Evolutionary conservation across 495 filamentous ascomycete genomes (phyloP).

Genomic region (Bathelium albidoporum): DNA sequence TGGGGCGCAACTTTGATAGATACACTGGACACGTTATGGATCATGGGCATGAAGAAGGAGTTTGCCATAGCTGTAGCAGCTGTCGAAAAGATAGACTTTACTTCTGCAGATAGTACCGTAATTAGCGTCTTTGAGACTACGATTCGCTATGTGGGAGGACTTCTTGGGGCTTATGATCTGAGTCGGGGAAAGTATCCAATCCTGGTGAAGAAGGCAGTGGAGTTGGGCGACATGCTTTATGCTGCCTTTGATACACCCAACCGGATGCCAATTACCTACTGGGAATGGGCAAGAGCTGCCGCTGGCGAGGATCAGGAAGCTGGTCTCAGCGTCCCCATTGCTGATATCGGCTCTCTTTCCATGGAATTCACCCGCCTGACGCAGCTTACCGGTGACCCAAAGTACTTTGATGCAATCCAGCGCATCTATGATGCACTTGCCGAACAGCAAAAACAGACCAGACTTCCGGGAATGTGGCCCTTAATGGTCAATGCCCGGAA

Average conservation of each 20-base stretch:
- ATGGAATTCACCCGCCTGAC: constrained; percentile 34
- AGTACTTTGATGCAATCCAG: constrained; percentile 32
- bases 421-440: constrained; percentile 27
- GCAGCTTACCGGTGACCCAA: constrained; percentile 28
- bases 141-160: constrained; percentile 42
- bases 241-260: constrained; percentile 33
- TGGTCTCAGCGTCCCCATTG: constrained; percentile 23
- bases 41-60: constrained; percentile 32
- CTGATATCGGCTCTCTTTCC: constrained; percentile 30
- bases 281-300: constrained; percentile 10
- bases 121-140: constrained; percentile 43
- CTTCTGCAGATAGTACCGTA: constrained; percentile 14
- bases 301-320: constrained; percentile 12
- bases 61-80: constrained; percentile 27
- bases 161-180: constrained; percentile 43
- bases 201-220: constrained; percentile 29
- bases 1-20: constrained; percentile 34
- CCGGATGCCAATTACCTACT: constrained; percentile 26
- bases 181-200: constrained; percentile 28
- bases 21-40: constrained; percentile 29
- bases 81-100: constrained; percentile 30
- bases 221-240: constrained; percentile 34
- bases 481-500: constrained; percentile 22
- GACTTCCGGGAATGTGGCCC: constrained; percentile 32
- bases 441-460: constrained; percentile 24